Evolutionary conservation across 345 rosid genomes (phyloP).

Genomic region (Eutrema yunnanense): DNA sequence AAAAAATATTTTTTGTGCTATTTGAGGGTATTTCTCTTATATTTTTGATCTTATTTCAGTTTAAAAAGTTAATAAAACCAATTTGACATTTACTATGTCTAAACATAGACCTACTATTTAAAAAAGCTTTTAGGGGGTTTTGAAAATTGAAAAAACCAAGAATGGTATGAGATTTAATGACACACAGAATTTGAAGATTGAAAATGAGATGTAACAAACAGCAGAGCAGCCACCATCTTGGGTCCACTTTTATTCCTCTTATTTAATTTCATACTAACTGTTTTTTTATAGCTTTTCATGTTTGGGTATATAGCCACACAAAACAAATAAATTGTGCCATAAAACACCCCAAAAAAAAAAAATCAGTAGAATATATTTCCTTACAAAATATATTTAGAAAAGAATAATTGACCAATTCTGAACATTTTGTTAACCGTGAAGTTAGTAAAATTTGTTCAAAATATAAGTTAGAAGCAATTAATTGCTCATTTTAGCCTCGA

Average conservation of each 20-base stretch:
- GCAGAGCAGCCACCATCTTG: slow-evolving; percentile 21
- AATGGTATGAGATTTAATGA: neutral
- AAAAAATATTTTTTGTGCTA: too few species aligned
- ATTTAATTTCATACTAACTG: neutral
- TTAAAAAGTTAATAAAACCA: neutral
- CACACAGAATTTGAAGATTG: slow-evolving; percentile 27
- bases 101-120: neutral
- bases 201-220: slow-evolving; percentile 13
- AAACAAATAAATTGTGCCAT: neutral
- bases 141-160: neutral
- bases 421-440: neutral
- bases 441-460: neutral
- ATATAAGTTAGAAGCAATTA: neutral
- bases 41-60: neutral
- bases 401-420: neutral
- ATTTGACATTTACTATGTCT: neutral
- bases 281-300: neutral
- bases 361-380: too few species aligned
- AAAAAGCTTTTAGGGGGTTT: neutral
- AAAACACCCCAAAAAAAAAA: neutral
- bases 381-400: too few species aligned
- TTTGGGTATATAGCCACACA: neutral
- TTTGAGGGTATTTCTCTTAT: too few species aligned
- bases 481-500: neutral
- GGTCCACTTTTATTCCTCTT: slow-evolving; percentile 4